phyloP scores from a whole-genome alignment of 139 green algal species.

The Coelastrella sp. region DNA sequence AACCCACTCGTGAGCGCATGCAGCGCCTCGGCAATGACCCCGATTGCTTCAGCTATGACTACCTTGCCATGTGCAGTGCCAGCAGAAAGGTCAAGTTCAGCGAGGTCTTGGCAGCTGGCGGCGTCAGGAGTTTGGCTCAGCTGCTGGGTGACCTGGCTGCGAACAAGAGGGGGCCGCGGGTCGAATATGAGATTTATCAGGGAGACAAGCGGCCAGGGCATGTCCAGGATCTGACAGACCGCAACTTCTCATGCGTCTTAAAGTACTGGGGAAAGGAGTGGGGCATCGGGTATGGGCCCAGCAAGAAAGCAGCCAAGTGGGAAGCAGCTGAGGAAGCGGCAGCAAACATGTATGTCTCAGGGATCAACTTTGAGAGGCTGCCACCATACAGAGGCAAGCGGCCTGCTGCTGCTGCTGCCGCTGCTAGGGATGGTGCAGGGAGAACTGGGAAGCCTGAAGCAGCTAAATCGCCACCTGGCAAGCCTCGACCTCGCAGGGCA shows the following conservation, averaged over 20 bases:
- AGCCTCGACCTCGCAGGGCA: background rate
- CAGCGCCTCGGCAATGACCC: background rate
- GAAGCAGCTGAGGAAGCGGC: conserved; percentile 18
- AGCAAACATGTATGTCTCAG: conserved; percentile 27
- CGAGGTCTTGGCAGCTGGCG: background rate
- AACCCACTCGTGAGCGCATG: background rate
- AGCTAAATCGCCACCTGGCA: background rate
- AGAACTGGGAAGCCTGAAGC: background rate
- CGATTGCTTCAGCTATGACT: conserved; percentile 1
- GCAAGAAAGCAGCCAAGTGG: conserved; percentile 6
- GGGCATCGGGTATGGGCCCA: conserved; percentile 21
- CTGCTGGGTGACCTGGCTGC: background rate
- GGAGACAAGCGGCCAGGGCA: conserved; percentile 6
- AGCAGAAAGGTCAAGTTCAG: background rate
- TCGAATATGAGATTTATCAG: background rate
- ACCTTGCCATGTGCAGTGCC: background rate
- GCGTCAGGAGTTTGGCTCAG: background rate
- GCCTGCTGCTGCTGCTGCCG: conserved; percentile 26
- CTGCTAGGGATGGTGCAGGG: background rate
- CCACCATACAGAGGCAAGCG: background rate
- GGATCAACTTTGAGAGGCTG: conserved; percentile 18
- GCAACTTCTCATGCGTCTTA: background rate
- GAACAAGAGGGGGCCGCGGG: background rate
- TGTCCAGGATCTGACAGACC: background rate
- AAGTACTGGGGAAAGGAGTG: conserved; percentile 19